Percentiles rank a stretch among this genome's conserved stretches.
phyloP scores from a whole-genome alignment of 169 alveolate genomes.

The Plasmodium berghei region DNA sequence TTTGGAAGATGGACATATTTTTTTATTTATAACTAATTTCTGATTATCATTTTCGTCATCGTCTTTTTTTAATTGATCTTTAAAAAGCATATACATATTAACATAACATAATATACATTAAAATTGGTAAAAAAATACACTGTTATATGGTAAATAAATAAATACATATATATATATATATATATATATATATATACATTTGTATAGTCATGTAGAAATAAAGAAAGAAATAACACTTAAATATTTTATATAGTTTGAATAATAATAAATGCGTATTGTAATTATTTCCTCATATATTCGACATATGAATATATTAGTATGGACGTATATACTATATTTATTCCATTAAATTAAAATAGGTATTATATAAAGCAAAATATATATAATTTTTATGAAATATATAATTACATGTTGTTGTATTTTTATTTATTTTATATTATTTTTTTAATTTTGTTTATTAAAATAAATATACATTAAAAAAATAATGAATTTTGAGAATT shows the following conservation, averaged over 20 bases:
- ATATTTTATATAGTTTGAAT: background rate
- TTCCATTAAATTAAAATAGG: too few species aligned
- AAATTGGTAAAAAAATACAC: background rate
- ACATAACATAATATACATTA: background rate
- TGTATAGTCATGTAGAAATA: background rate
- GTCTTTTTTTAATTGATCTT: constrained; percentile 48
- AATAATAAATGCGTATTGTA: too few species aligned
- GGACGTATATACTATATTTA: too few species aligned
- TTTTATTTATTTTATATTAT: too few species aligned
- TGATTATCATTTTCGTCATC: constrained; percentile 24
- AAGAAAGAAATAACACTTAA: background rate
- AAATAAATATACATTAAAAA: too few species aligned
- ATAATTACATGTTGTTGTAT: too few species aligned
- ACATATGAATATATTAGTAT: too few species aligned
- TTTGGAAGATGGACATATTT: constrained; percentile 58
- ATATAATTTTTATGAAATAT: too few species aligned
- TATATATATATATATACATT: background rate
- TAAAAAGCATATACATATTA: constrained; percentile 68
- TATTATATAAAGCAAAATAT: too few species aligned
- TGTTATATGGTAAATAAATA: background rate
- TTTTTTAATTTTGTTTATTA: too few species aligned
- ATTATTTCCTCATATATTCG: too few species aligned
- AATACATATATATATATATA: background rate
- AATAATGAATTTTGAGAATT: too few species aligned
- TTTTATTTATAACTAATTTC: background rate